phyloP scores from a whole-genome alignment of 371 early-diverging fungal species.

The Chytridium lagenaria region DNA sequence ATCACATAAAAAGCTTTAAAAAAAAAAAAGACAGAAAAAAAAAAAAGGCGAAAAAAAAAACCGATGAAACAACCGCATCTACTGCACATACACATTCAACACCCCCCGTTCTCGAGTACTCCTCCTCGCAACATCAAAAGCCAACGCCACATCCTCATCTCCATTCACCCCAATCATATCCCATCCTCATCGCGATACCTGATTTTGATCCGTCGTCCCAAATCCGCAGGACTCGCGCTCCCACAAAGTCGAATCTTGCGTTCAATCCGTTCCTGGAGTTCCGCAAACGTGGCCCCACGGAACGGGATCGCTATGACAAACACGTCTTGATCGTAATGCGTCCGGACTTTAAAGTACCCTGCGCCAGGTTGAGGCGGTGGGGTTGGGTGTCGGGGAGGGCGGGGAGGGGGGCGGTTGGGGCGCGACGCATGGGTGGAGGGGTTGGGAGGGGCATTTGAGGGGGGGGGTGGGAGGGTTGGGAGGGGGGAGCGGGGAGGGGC shows the following conservation, averaged over 20 bases:
- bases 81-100: slow-evolving; percentile 45
- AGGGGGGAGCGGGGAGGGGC: slow-evolving; percentile 13
- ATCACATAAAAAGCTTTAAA: neutral
- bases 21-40: neutral
- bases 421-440: slow-evolving; percentile 24
- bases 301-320: slow-evolving; percentile 83
- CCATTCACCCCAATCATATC: slow-evolving; percentile 85
- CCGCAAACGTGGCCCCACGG: slow-evolving; percentile 69
- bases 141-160: slow-evolving; percentile 91
- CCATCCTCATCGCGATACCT: slow-evolving; percentile 93
- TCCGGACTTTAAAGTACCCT: slow-evolving; percentile 76
- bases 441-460: neutral
- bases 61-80: neutral
- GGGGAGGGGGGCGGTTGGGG: slow-evolving; percentile 30
- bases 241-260: slow-evolving; percentile 86
- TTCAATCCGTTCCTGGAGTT: slow-evolving; percentile 81
- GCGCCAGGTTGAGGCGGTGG: slow-evolving; percentile 15
- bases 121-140: slow-evolving; percentile 70
- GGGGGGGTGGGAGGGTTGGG: slow-evolving; percentile 1
- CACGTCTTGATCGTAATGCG: slow-evolving; percentile 83
- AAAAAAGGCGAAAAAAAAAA: slow-evolving; percentile 6
- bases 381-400: neutral
- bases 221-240: slow-evolving; percentile 30
- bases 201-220: slow-evolving; percentile 63
- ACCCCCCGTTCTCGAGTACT: slow-evolving; percentile 31